Evolutionary conservation across 352 stramenopile species (phyloP).

Genomic region (Phytophthora fragariaefolia): DNA sequence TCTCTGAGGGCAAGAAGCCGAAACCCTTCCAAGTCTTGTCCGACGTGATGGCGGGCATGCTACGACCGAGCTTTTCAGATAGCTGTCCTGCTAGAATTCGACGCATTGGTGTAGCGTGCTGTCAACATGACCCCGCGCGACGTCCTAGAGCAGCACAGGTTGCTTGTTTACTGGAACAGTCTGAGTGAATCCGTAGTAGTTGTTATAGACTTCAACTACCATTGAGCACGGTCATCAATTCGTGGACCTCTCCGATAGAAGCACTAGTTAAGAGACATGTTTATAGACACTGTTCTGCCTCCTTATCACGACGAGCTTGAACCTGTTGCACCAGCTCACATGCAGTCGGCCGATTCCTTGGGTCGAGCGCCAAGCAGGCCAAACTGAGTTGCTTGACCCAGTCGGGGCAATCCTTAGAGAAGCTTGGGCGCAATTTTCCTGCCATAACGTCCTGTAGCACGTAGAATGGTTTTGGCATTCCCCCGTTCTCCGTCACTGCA

Average conservation of each 20-base stretch:
- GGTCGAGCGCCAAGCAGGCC: constrained; percentile 31
- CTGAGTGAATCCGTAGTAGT: background rate
- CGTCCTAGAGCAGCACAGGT: background rate
- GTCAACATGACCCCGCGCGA: background rate
- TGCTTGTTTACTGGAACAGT: background rate
- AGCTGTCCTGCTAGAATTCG: background rate
- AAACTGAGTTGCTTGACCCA: constrained; percentile 30
- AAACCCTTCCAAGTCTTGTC: constrained; percentile 42
- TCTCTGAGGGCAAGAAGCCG: constrained; percentile 24
- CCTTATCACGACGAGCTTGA: background rate
- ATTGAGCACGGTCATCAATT: too few species aligned
- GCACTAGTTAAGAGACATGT: too few species aligned
- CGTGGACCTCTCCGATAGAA: too few species aligned
- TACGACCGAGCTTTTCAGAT: background rate
- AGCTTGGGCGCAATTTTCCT: constrained; percentile 48
- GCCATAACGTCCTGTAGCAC: constrained; percentile 49
- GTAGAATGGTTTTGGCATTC: constrained; percentile 41
- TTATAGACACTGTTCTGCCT: background rate
- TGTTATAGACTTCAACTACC: too few species aligned
- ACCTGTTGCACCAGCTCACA: constrained; percentile 11
- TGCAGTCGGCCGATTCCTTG: constrained; percentile 9
- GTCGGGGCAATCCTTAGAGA: constrained; percentile 44
- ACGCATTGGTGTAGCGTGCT: background rate
- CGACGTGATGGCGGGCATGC: constrained; percentile 13
- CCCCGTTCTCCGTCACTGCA: constrained; percentile 14